Evolutionary conservation across 2,329 filamentous ascomycete species (phyloP).

Genomic region (Penicillium hordei): DNA sequence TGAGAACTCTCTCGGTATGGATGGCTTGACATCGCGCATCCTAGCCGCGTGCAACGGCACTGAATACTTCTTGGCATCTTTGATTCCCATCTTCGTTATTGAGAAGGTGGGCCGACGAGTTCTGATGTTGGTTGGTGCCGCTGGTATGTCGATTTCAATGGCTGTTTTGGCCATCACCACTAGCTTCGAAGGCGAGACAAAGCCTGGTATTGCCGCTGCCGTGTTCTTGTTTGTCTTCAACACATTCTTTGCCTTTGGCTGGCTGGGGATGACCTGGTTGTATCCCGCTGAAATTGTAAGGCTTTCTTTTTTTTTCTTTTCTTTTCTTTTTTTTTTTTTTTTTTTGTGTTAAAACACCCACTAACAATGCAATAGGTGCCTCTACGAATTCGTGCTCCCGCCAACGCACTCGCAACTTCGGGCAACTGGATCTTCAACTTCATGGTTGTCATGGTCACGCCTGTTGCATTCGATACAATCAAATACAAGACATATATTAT

Average conservation of each 20-base stretch:
- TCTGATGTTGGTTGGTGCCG: conserved; percentile 69
- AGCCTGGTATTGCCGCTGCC: conserved; percentile 45
- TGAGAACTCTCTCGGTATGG: conserved; percentile 44
- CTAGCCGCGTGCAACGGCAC: conserved; percentile 56
- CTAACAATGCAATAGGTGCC: conserved; percentile 25
- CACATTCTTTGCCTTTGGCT: conserved; percentile 60
- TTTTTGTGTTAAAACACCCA: too few relatives aligned
- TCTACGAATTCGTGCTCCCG: conserved; percentile 35
- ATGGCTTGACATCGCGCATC: conserved; percentile 46
- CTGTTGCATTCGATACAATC: conserved; percentile 57
- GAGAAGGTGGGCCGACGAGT: conserved; percentile 58
- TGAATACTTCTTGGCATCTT: conserved; percentile 55
- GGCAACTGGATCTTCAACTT: conserved; percentile 54
- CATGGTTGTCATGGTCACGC: conserved; percentile 65
- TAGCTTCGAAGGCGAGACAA: conserved; percentile 37
- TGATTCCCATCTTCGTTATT: conserved; percentile 52
- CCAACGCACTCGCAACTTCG: conserved; percentile 24
- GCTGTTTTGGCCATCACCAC: conserved; percentile 53
- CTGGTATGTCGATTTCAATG: conserved; percentile 66
- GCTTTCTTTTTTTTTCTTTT: too few relatives aligned
- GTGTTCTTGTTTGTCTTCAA: conserved; percentile 64
- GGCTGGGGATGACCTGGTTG: conserved; percentile 63
- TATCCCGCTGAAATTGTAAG: conserved; percentile 62
- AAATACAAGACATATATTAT: conserved; percentile 56
- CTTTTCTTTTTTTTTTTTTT: too few relatives aligned